Base-by-base conservation (phyloP, 106 monocot species). In the Xerophyta viscosa region DNA sequence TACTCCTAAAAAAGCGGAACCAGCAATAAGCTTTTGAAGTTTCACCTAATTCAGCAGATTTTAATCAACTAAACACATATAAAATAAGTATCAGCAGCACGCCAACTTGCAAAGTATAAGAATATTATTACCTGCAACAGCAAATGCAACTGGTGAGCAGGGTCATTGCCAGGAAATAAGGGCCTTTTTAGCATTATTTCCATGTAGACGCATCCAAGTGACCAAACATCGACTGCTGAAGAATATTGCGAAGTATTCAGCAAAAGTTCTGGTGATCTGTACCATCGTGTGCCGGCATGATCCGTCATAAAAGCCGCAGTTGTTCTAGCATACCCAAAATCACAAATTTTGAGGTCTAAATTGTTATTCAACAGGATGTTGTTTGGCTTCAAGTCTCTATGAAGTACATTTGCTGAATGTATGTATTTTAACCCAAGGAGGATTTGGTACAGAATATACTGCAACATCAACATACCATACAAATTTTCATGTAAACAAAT, bases 241-340 rank as follows among this genome's bases (percentile, higher is more conserved):
- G 84, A 88, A 68, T 94, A 94, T 42, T 94, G 88, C 37, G 94
- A 88, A 57, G 88, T 84, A 71, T 94, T 94, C 30, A 94, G 56
- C 44, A 94, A 59, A 36, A 94, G 57, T 37, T 94, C 94, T 36
- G 94, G 94, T 54, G 94, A 88, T 57, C 94, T 70, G 29, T 94
- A 94, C 94, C 94, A 94, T 70, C 94, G 77, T 42, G 94, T 94
- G 39, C 88, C 94, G 65, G 88, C 94, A 64, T 94, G 88, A 31
- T 94, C 94, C 4, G 94, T 94, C 94, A 94, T 94, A 70, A 94
- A 94, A 76, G 88, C 94, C n/a, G 94, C 84, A 12, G 94, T 94
- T 17, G 81, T 88, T 24, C 94, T 83, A 27, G 94, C 94, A 70
- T 88, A 81, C 15, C 94, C 94, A 76, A 94, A 94, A 52, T 94